phyloP scores from a whole-genome alignment of 169 alveolate species.

The Cyclospora cayetanensis region DNA sequence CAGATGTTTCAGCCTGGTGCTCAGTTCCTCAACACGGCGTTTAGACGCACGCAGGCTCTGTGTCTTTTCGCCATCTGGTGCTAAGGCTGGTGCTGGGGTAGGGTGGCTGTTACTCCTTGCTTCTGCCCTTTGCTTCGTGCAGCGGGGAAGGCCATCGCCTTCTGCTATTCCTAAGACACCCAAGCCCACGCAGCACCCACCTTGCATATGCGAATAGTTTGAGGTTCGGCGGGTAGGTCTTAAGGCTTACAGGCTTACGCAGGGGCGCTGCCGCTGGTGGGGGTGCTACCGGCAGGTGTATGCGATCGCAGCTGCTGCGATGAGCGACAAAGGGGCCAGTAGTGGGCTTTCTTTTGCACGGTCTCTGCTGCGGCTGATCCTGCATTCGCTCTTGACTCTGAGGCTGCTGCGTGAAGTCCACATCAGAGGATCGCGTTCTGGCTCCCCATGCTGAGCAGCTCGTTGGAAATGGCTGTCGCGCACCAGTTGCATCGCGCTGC shows the following conservation, averaged over 20 bases:
- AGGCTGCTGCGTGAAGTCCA: not conserved
- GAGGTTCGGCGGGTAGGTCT: conserved; percentile 42
- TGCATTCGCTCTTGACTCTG: not conserved
- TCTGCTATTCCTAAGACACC: not conserved
- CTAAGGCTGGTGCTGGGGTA: not conserved
- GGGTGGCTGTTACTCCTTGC: not conserved
- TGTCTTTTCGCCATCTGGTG: not conserved
- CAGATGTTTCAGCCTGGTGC: not conserved
- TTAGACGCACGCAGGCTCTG: not conserved
- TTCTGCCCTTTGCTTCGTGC: not conserved
- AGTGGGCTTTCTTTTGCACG: not conserved
- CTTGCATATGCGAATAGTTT: too few species aligned
- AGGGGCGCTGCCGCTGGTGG: not conserved
- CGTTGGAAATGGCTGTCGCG: too few species aligned
- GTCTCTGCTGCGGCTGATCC: not conserved
- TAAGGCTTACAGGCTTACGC: not conserved
- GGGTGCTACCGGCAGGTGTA: not conserved
- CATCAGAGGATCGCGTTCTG: too few species aligned
- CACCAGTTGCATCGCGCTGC: too few species aligned
- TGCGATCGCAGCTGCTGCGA: conserved; percentile 9
- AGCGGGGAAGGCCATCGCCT: not conserved
- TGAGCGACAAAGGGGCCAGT: not conserved
- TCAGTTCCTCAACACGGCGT: not conserved
- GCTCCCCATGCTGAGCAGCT: too few species aligned
- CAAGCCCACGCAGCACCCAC: not conserved